Conservation (phyloP, 148 eudicot species). For the Nyssa sinensis region DNA sequence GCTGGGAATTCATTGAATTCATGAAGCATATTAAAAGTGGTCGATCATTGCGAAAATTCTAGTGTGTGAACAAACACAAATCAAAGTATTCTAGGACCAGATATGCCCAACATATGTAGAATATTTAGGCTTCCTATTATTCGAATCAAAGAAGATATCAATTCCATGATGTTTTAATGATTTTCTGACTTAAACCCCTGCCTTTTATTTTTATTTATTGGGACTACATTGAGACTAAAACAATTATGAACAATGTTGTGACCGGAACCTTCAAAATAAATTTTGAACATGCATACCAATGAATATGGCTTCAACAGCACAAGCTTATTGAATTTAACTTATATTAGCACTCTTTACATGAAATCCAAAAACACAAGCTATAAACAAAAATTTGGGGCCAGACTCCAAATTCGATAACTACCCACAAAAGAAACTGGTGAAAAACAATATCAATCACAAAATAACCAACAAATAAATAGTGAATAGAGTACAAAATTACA, state of each 20-base stretch:
- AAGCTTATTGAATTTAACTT: neutral
- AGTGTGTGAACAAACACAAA: neutral
- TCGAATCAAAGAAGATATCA: neutral
- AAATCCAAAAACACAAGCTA: neutral
- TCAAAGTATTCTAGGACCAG: neutral
- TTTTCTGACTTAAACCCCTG: neutral
- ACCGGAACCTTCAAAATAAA: neutral
- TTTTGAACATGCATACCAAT: neutral
- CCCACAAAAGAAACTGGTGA: neutral
- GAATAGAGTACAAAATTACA: neutral
- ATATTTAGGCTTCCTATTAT: neutral
- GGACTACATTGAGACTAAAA: neutral
- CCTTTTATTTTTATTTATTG: neutral
- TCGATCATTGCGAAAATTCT: neutral
- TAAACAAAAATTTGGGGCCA: neutral
- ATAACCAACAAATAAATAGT: neutral
- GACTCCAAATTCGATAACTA: constrained; percentile 11
- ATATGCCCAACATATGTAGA: too few species aligned
- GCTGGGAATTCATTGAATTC: neutral
- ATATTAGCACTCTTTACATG: neutral
- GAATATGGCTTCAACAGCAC: neutral
- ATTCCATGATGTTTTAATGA: neutral
- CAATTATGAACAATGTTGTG: neutral
- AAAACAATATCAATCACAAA: neutral
- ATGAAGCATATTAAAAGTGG: neutral